Evolutionary conservation across 2,329 filamentous ascomycete species (phyloP).

Genomic region (Lithohypha guttulata): DNA sequence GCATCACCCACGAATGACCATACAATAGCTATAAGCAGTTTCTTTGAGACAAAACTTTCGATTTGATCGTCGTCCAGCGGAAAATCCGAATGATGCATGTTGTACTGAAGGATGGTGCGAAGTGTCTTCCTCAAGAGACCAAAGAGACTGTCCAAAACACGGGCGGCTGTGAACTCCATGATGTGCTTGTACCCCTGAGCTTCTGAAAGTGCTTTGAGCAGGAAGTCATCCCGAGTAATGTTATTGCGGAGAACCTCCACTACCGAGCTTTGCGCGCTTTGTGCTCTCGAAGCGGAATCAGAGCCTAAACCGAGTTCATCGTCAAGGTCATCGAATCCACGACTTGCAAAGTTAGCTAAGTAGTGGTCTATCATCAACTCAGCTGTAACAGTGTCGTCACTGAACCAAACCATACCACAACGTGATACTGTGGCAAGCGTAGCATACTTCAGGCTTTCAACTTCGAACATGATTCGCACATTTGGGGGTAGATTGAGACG

Average conservation of each 20-base stretch:
- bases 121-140: constrained; percentile 91
- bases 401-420: constrained; percentile 99
- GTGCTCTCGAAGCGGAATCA: constrained; percentile 64
- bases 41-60: constrained; percentile 84
- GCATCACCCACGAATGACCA: constrained; percentile 97
- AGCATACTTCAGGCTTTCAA: constrained; percentile 93
- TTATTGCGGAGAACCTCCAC: constrained; percentile 68
- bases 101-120: constrained; percentile 89
- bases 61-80: constrained; percentile 81
- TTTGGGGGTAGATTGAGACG: constrained; percentile 89
- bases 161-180: constrained; percentile 92
- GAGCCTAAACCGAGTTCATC: constrained; percentile 74
- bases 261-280: constrained; percentile 66
- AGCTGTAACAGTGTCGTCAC: constrained; percentile 88
- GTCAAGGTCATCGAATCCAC: constrained; percentile 88
- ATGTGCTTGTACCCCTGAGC: constrained; percentile 80
- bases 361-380: constrained; percentile 91
- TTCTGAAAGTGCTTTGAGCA: constrained; percentile 63
- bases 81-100: constrained; percentile 87
- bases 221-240: constrained; percentile 68
- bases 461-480: constrained; percentile 99
- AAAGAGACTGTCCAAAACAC: constrained; percentile 85
- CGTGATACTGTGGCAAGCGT: constrained; percentile 98
- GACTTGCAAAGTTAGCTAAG: constrained; percentile 67
- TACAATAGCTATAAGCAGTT: constrained; percentile 79